Base-by-base conservation (phyloP, 352 stramenopile genomes). In the Phytopythium delawarense region DNA sequence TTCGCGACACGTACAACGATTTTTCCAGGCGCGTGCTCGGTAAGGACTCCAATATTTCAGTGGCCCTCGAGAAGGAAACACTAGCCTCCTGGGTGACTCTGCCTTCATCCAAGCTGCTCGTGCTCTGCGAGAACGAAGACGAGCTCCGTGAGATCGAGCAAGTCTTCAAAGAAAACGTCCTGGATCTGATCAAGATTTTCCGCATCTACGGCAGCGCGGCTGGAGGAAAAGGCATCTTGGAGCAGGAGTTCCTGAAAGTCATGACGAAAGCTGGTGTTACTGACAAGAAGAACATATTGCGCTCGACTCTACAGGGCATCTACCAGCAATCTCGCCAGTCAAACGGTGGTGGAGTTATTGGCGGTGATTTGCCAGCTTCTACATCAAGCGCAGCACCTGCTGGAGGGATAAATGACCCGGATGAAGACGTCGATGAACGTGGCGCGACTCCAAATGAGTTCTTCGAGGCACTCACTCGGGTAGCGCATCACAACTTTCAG, bases 171-270 rank as follows among this genome's bases (percentile, higher is more conserved):
- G 79, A 89, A 18, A 87, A 91, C 28, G 79, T 91, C 0, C 66
- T 93, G 16, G 80, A 89, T 21, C 65, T 93, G n/a, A 78, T 90
- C 64, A 89, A 91, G 58, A 88, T 93, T 13, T 93, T 91, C 65
- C 67, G 79, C 9, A 82, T 89, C 40, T 89, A 89, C 46, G 80
- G 81, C 42, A 88, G 78, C 40, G 81, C 74, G 1, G 75, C 74
- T 0, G 80, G 81, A 18, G 82, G 84, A 0, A 89, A 89, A 55
- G 77, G 76, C 7, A 88, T 93, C 57, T 54, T 89, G 9, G 84
- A 93, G 59, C 84, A 93, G 37, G 81, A 93, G 25, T 93, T 93
- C 53, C 76, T 91, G 34, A 91, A 93, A 62, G 70, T 93, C 25
- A 91, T 93, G 78, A 89, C 81, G 0, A 83, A 89, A 50, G 78